These are phyloP conservation scores for Collybia sordida DNA, from an alignment of 768 basidiomycete genomes.

Conservation along the genomic window DNA sequence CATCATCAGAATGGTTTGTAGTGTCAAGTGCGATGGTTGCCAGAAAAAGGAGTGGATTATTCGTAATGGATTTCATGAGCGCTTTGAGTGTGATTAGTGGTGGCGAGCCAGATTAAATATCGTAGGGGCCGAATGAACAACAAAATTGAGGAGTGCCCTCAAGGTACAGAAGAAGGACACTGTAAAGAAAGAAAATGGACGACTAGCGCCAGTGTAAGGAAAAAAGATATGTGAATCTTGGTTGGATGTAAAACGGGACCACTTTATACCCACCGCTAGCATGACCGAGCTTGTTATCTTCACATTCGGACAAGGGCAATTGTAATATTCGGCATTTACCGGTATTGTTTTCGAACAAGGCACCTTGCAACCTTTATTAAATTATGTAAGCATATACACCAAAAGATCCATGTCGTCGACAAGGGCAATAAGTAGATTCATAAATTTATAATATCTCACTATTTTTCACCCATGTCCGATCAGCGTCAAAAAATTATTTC, in stretches of 20 bases:
- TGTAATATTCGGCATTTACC: conserved; percentile 27
- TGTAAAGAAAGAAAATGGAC: conserved; percentile 20
- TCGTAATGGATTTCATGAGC: conserved; percentile 15
- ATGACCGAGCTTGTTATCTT: no score
- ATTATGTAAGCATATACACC: no score
- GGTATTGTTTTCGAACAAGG: conserved; percentile 37
- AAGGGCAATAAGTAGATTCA: no score
- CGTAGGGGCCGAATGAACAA: conserved; percentile 26
- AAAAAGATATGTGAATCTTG: conserved; percentile 15
- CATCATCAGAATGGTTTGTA: conserved; percentile 15
- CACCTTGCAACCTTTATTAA: no score
- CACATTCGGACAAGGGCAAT: conserved; percentile 13
- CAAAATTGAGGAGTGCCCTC: conserved; percentile 21
- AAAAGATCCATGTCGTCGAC: no score
- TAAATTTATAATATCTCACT: no score
- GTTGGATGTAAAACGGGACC: conserved; percentile 8
- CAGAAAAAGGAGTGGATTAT: conserved; percentile 35
- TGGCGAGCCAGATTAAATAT: background rate
- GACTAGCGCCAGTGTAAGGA: conserved; percentile 32
- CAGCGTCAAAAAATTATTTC: conserved; percentile 71
- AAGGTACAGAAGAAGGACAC: conserved; percentile 17
- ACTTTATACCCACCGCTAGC: conserved; percentile 8
- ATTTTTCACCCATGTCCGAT: conserved; percentile 39
- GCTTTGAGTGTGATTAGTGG: no score
- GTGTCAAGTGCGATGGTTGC: conserved; percentile 31